Percentiles rank a stretch among this genome's conserved stretches.
Conservation (phyloP, 495 filamentous ascomycete genomes). For the Neurospora sp. region DNA sequence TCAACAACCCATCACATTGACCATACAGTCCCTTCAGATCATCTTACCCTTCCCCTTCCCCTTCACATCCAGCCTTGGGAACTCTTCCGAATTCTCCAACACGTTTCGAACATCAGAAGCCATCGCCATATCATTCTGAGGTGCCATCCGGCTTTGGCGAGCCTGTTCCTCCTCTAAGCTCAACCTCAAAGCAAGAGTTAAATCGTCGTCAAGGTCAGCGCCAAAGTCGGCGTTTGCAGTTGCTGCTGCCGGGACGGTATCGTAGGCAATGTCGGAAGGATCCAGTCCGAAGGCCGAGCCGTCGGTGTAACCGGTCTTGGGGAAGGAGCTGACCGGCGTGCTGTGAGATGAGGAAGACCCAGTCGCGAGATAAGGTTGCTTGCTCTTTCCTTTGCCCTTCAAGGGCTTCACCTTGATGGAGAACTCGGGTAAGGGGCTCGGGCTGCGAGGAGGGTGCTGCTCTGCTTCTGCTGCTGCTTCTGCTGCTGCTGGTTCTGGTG, state of each 20-base stretch:
- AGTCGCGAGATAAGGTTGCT: slow-evolving; percentile 26
- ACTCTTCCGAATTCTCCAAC: slow-evolving; percentile 41
- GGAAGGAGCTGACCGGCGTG: slow-evolving; percentile 16
- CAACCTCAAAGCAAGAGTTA: slow-evolving; percentile 75
- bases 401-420: slow-evolving; percentile 43
- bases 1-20: not conserved
- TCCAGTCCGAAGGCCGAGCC: not conserved
- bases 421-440: slow-evolving; percentile 21
- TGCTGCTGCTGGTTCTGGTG: not conserved
- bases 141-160: slow-evolving; percentile 12
- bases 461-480: slow-evolving; percentile 11
- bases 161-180: slow-evolving; percentile 72
- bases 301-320: not conserved
- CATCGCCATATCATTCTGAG: not conserved
- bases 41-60: slow-evolving; percentile 33
- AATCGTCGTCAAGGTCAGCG: slow-evolving; percentile 49
- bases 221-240: slow-evolving; percentile 4
- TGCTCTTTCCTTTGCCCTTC: slow-evolving; percentile 21
- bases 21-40: not conserved
- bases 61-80: slow-evolving; percentile 41
- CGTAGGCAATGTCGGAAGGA: slow-evolving; percentile 7
- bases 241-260: slow-evolving; percentile 9
- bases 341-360: slow-evolving; percentile 24
- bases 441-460: slow-evolving; percentile 17
- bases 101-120: slow-evolving; percentile 12